Percentiles rank a stretch among this genome's conserved stretches.
Conservation (phyloP, 169 alveolate genomes). For the Eimeria mitis region DNA sequence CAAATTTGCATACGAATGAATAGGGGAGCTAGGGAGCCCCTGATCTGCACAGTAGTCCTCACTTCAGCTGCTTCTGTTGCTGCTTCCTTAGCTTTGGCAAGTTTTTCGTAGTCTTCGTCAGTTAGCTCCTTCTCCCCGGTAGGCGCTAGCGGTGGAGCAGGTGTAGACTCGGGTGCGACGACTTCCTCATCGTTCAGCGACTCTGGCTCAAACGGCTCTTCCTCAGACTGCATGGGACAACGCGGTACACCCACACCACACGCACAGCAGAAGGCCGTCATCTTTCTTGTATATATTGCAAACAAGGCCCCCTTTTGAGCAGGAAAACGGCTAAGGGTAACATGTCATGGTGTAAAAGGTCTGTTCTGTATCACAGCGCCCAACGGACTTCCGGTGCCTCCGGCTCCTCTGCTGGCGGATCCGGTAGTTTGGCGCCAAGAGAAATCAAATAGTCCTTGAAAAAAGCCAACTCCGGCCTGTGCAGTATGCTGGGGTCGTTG, state of each 20-base stretch:
- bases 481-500: slow-evolving; percentile 85
- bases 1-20: neutral
- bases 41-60: neutral
- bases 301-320: too few relatives aligned
- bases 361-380: neutral
- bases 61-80: slow-evolving; percentile 83
- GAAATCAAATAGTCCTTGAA: slow-evolving; percentile 85
- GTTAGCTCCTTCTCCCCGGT: slow-evolving; percentile 86
- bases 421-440: slow-evolving; percentile 83
- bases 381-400: slow-evolving; percentile 79
- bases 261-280: neutral
- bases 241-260: too few relatives aligned
- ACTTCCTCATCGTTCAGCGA: slow-evolving; percentile 83
- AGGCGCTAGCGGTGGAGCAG: slow-evolving; percentile 87
- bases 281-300: too few relatives aligned
- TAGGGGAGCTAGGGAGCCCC: neutral
- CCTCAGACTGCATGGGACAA: slow-evolving; percentile 75
- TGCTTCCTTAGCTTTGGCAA: slow-evolving; percentile 85
- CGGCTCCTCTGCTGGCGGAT: slow-evolving; percentile 34
- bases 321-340: too few relatives aligned
- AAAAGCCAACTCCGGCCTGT: slow-evolving; percentile 85
- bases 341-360: neutral
- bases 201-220: slow-evolving; percentile 82
- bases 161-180: slow-evolving; percentile 84
- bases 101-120: slow-evolving; percentile 85